Conservation (phyloP, 371 early-diverging fungal species). For the Ordospora pajunii region DNA sequence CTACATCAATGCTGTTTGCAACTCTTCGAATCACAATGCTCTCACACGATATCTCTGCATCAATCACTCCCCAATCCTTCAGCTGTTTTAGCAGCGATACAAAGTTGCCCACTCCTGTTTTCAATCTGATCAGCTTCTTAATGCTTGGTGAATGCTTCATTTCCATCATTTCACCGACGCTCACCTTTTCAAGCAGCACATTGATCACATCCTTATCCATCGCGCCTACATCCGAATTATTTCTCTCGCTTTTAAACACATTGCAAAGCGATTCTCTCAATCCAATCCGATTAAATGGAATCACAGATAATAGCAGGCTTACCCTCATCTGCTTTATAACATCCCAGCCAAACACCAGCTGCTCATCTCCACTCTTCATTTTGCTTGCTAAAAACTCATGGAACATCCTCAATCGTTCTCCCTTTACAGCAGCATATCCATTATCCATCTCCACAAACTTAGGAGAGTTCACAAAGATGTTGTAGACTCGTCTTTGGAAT, state of each 20-base stretch:
- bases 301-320: slow-evolving; percentile 2
- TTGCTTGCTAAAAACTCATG: neutral
- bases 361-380: neutral
- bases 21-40: neutral
- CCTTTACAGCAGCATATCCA: slow-evolving; percentile 5
- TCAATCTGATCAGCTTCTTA: neutral
- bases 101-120: neutral
- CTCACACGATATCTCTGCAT: neutral
- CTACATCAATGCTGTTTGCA: neutral
- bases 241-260: slow-evolving; percentile 7
- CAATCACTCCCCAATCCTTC: neutral
- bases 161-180: neutral
- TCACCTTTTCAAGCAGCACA: neutral
- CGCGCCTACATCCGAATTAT: too few relatives aligned
- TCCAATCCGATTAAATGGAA: slow-evolving; percentile 14
- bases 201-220: neutral
- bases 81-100: neutral
- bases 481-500: slow-evolving; percentile 23
- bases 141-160: neutral
- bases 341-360: slow-evolving; percentile 1
- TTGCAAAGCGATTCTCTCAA: neutral
- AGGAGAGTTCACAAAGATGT: slow-evolving; percentile 22
- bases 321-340: slow-evolving; percentile 23
- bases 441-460: slow-evolving; percentile 29
- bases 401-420: neutral